Evolutionary conservation across 1,139 yeast genomes (phyloP).

Genomic region (Geotrichum australiense): DNA sequence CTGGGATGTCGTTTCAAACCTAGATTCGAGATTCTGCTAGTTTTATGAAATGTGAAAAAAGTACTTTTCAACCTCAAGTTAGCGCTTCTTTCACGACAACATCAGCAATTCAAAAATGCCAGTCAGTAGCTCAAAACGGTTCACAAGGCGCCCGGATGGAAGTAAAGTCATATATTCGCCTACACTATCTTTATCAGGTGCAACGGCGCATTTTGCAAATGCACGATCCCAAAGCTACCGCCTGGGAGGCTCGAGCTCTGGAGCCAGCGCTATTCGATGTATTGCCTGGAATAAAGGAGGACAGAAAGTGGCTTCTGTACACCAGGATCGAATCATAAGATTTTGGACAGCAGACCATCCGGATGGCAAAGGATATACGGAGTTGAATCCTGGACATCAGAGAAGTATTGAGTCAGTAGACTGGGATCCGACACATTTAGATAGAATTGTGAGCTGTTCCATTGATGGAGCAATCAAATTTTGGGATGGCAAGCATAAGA

Average conservation of each 20-base stretch:
- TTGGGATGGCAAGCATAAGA: slow-evolving; percentile 49
- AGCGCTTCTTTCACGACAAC: too few species aligned
- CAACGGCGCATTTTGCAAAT: slow-evolving; percentile 12
- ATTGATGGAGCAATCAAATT: slow-evolving; percentile 45
- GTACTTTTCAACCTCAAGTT: too few species aligned
- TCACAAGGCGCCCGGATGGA: too few species aligned
- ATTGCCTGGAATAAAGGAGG: slow-evolving; percentile 29
- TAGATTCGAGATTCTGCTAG: too few species aligned
- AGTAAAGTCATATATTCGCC: background rate
- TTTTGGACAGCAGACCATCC: slow-evolving; percentile 28
- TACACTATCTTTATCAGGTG: slow-evolving; percentile 10
- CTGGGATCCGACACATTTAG: slow-evolving; percentile 55
- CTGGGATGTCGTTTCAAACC: too few species aligned
- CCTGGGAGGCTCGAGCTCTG: slow-evolving; percentile 1
- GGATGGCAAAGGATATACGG: slow-evolving; percentile 23
- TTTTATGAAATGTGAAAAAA: too few species aligned
- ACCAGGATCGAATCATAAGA: slow-evolving; percentile 25
- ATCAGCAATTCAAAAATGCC: too few species aligned
- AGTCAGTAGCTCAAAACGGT: too few species aligned
- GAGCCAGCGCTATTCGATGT: slow-evolving; percentile 10
- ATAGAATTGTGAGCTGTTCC: slow-evolving; percentile 53
- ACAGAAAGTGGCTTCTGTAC: slow-evolving; percentile 25
- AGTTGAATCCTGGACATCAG: slow-evolving; percentile 19
- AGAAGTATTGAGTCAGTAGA: slow-evolving; percentile 41
- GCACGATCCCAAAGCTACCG: slow-evolving; percentile 10